These are phyloP conservation scores for Penicillium griseofulvum DNA, from an alignment of 2,329 filamentous ascomycete genomes.

Conservation along the genomic window DNA sequence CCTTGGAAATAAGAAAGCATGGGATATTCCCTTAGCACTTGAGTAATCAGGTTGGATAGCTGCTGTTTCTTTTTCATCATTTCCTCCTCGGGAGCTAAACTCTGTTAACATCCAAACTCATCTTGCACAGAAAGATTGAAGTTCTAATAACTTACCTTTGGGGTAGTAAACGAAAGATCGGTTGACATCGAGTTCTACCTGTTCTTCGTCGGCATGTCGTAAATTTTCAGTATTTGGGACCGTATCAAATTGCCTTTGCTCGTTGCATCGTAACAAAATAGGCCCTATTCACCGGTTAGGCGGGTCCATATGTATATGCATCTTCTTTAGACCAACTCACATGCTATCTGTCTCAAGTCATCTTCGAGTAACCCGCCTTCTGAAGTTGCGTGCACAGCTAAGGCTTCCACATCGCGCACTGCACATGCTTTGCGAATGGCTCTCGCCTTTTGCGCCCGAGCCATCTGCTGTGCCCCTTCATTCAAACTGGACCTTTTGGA, in stretches of 20 bases:
- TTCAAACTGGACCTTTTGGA: not conserved
- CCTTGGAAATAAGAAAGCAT: constrained; percentile 95
- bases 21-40: constrained; percentile 75
- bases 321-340: constrained; percentile 54
- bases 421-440: constrained; percentile 61
- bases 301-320: not conserved
- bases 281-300: constrained; percentile 43
- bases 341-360: constrained; percentile 68
- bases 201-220: constrained; percentile 80
- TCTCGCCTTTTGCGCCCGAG: constrained; percentile 40
- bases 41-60: constrained; percentile 75
- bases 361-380: constrained; percentile 67
- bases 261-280: constrained; percentile 46
- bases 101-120: not conserved
- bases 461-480: constrained; percentile 2
- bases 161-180: constrained; percentile 98
- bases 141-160: constrained; percentile 55
- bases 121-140: not conserved
- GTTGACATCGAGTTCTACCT: constrained; percentile 89
- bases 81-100: constrained; percentile 66
- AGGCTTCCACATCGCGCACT: constrained; percentile 53
- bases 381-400: constrained; percentile 60
- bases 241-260: constrained; percentile 15
- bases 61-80: constrained; percentile 69
- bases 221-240: constrained; percentile 62